A percentile compares a stretch with the other conserved stretches of the same genome.
phyloP scores from a whole-genome alignment of 805 yeast species.

The Nakazawaea laoshanensis region DNA sequence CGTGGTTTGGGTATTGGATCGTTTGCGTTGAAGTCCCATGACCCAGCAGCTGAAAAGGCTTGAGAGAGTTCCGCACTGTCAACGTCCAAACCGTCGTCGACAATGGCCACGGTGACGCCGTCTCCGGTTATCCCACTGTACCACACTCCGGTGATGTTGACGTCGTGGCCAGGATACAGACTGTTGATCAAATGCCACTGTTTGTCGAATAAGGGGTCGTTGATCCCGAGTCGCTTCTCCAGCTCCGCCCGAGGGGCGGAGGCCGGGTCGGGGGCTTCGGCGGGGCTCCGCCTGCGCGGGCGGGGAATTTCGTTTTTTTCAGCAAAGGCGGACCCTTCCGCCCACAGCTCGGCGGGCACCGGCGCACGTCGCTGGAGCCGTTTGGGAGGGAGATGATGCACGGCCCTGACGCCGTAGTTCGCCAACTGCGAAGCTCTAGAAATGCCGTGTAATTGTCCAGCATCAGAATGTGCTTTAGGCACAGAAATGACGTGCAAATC shows the following conservation, averaged over 20 bases:
- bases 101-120: slow-evolving; percentile 78
- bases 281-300: slow-evolving; percentile 23
- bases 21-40: slow-evolving; percentile 89
- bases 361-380: slow-evolving; percentile 51
- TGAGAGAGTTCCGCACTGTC: slow-evolving; percentile 64
- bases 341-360: too few species aligned
- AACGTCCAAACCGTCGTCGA: slow-evolving; percentile 91
- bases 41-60: slow-evolving; percentile 69
- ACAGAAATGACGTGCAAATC: slow-evolving; percentile 63
- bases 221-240: slow-evolving; percentile 45
- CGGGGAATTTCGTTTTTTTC: too few species aligned
- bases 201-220: slow-evolving; percentile 72
- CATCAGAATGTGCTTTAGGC: slow-evolving; percentile 27
- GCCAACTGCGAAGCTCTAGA: slow-evolving; percentile 17
- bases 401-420: slow-evolving; percentile 17
- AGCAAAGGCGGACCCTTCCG: too few species aligned
- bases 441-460: slow-evolving; percentile 26
- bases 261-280: slow-evolving; percentile 44
- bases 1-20: slow-evolving; percentile 71
- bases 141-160: slow-evolving; percentile 87
- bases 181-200: slow-evolving; percentile 95
- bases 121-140: slow-evolving; percentile 68
- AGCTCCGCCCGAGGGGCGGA: slow-evolving; percentile 37
- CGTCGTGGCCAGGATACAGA: slow-evolving; percentile 67
- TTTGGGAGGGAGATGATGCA: slow-evolving; percentile 49